Evolutionary conservation across 2,329 filamentous ascomycete species (phyloP), one percentile per base, ranked within the genome.

Genomic region (Ophiosphaerella narmari): DNA sequence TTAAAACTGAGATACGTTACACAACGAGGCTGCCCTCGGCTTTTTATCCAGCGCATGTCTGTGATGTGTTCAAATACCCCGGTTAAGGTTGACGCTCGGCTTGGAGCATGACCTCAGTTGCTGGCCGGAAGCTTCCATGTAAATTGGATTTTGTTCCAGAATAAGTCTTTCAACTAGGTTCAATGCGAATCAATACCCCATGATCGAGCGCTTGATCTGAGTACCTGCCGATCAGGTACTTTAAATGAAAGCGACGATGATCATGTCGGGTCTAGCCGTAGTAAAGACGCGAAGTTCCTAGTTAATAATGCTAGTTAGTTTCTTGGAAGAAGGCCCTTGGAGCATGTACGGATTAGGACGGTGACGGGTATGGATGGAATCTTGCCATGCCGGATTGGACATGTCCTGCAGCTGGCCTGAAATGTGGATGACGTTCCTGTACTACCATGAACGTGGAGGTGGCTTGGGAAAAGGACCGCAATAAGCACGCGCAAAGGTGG

Each of bases 391-490:
- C 58, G 13, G 7, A 57, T 62, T 43, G 4, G 42, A 57, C 52
- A 42, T 16, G 36, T 35, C 21, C 37, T 67, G 65, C 65, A 69
- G 59, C 33, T 53, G 39, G 34, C 31, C 36, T 52, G 40, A 16
- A 53, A 39, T 47, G 48, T 46, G 38, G 44, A 50, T 47, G 54
- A 58, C 46, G 58, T 52, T 60, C 43, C 49, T 44, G 59, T 63
- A 46, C 57, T 14, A 66, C 60, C 51, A 45, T 46, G 50, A 60
- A 66, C 59, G 60, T 63, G 65, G 55, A 57, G 48, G 43, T 51
- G 42, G 40, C 48, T 48, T 54, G 24, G 34, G 18, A 51, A 52
- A 48, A 48, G 45, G 41, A 42, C 48, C 41, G 39, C 41, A 21
- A 38, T 36, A 53, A 37, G 52, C 57, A 58, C 48, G 55, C 52